Conservation (phyloP, 1,284 basidiomycete species). For the Microbotryum scabiosae region DNA sequence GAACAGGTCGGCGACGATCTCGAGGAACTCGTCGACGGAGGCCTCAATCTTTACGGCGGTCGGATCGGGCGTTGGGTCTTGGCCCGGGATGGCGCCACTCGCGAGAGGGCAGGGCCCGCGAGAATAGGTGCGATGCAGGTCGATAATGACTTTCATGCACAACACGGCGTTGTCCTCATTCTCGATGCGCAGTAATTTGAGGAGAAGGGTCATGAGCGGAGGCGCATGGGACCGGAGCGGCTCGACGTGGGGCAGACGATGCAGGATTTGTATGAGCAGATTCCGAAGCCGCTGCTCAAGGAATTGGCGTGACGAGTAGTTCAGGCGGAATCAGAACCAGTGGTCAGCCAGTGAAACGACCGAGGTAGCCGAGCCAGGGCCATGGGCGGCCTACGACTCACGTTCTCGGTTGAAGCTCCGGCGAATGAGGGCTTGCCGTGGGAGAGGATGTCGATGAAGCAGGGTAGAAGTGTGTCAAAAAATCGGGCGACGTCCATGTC, state of each 20-base stretch:
- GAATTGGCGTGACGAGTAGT: background rate
- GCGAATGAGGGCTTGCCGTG: slow-evolving; percentile 67
- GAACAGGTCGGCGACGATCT: slow-evolving; percentile 64
- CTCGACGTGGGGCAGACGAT: slow-evolving; percentile 78
- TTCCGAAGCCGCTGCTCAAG: slow-evolving; percentile 61
- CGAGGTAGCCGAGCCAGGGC: background rate
- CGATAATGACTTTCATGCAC: slow-evolving; percentile 87
- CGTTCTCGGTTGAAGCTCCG: slow-evolving; percentile 68
- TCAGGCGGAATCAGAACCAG: too few relatives aligned
- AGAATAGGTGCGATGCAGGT: slow-evolving; percentile 48
- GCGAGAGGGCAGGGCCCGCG: slow-evolving; percentile 16
- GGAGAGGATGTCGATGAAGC: slow-evolving; percentile 67
- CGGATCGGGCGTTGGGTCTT: slow-evolving; percentile 42
- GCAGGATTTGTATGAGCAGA: slow-evolving; percentile 74
- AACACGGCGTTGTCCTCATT: slow-evolving; percentile 93
- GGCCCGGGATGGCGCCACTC: slow-evolving; percentile 14
- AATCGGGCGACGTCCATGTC: slow-evolving; percentile 69
- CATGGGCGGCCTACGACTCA: slow-evolving; percentile 29
- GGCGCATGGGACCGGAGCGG: slow-evolving; percentile 61
- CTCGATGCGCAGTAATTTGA: slow-evolving; percentile 76
- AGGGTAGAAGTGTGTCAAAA: slow-evolving; percentile 55
- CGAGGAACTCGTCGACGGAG: slow-evolving; percentile 69
- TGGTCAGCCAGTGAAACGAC: background rate
- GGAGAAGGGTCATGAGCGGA: slow-evolving; percentile 61
- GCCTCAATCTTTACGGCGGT: slow-evolving; percentile 51